A percentile compares a stretch with the other conserved stretches of the same genome.
Conservation (phyloP, 2,329 filamentous ascomycete species). For the Epichloe uncinata region DNA sequence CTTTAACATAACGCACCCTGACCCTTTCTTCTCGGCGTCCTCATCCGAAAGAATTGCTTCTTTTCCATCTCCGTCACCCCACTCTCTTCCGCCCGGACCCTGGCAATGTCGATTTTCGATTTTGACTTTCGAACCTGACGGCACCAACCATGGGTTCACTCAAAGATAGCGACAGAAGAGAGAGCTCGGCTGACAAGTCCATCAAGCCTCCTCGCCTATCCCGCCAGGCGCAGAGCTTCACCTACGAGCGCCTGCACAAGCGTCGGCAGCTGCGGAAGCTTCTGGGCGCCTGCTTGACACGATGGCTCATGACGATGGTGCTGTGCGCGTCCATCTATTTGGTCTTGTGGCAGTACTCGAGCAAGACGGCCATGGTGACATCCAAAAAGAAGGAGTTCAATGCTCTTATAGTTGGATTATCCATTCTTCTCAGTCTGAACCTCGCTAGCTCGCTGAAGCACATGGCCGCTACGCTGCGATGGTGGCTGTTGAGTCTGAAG, state of each 20-base stretch:
- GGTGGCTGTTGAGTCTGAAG: constrained; percentile 28
- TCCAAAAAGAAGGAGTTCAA: constrained; percentile 28
- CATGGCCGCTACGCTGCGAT: constrained; percentile 30
- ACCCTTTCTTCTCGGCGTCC: not conserved
- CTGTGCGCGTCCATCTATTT: constrained; percentile 16
- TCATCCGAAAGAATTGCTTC: not conserved
- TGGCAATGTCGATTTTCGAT: too few relatives aligned
- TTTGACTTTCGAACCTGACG: too few relatives aligned
- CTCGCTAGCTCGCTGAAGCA: constrained; percentile 29
- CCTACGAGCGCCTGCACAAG: constrained; percentile 11
- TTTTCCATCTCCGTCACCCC: not conserved
- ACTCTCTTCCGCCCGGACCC: not conserved
- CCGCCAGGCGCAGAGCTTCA: constrained; percentile 8
- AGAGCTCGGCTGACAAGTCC: constrained; percentile 1
- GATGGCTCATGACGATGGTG: constrained; percentile 18
- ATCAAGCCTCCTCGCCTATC: not conserved
- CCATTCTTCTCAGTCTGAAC: constrained; percentile 28
- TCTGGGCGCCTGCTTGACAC: constrained; percentile 7
- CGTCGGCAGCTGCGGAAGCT: constrained; percentile 10
- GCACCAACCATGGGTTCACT: not conserved
- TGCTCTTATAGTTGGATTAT: constrained; percentile 28
- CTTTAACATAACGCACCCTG: too few relatives aligned
- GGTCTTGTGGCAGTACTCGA: constrained; percentile 17
- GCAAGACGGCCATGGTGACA: constrained; percentile 17
- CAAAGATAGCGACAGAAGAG: not conserved